Base-by-base conservation (phyloP, 495 filamentous ascomycete genomes). In the Aspergillus affinis region DNA sequence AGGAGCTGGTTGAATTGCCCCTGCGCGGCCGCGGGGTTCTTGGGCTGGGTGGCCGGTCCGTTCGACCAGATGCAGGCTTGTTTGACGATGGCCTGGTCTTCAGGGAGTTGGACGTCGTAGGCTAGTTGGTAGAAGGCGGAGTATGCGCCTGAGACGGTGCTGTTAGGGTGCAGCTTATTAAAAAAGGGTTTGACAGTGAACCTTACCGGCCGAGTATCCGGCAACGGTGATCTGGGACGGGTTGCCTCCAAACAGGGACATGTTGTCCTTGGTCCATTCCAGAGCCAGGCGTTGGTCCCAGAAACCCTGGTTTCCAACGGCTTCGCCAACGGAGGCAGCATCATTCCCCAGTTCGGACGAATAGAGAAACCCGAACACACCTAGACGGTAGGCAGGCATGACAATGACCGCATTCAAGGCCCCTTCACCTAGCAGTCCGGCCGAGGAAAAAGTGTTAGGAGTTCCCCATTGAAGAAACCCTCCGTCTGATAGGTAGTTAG, bases 321-420 rank as follows among this genome's bases (percentile, higher is more conserved):
- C 68, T 23, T 80, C 73, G 0, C 61, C 61, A 2, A 61, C 67
- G 15, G 81, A 32, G 0, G 83, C 82, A 18, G 84, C 81, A 55
- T 84, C 81, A 2, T 81, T 78, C 15, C 78, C 77, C 21, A 85
- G 27, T 62, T 79, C 78, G 2, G 61, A 56, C 1, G 83, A 85
- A 26, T 85, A 78, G 21, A 90, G 65, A 67, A 90, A 91, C 0
- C 88, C 88, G 26, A 91, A 78, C 0, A 87, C 76, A 12, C 85
- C 85, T 19, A 90, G 71, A 3, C 88, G 82, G 64, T 91, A 91
- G 60, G 86, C 88, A 57, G 88, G 86, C 69, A 83, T 84, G 32
- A 90, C 74, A 19, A 84, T 69, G 18, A 91, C 76, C 45, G 87
- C 71, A n/a, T 76, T 72, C 55, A 80, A 73, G 10, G 75, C 57